Evolutionary conservation across 73 alveolate species (phyloP).

Genomic region (Paramecium sexaurelia): DNA sequence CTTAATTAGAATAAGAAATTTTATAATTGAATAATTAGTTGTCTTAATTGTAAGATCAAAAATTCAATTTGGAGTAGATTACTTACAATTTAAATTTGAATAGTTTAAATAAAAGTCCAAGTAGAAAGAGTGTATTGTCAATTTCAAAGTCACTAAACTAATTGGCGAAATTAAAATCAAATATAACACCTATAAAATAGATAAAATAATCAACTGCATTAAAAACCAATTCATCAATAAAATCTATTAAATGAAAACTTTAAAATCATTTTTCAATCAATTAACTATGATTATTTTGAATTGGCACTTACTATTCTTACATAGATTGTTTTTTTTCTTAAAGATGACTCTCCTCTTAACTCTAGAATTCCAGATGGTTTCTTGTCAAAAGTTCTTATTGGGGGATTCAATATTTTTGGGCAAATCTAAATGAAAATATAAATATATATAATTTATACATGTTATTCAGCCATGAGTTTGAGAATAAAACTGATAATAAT

Average conservation of each 20-base stretch:
- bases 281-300: slow-evolving; percentile 1
- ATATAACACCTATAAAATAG: background rate
- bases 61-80: background rate
- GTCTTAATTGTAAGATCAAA: slow-evolving; percentile 15
- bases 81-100: background rate
- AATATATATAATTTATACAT: background rate
- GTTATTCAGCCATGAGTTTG: background rate
- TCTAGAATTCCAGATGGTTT: slow-evolving; percentile 28
- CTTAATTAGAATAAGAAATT: slow-evolving; percentile 24
- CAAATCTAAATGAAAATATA: background rate
- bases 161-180: background rate
- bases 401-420: background rate
- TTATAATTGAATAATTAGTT: background rate
- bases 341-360: slow-evolving; percentile 51
- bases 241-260: slow-evolving; percentile 5
- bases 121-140: background rate
- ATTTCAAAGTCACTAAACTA: background rate
- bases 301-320: background rate
- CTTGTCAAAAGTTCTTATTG: background rate
- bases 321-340: background rate
- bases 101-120: background rate
- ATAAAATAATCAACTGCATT: background rate
- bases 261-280: background rate
- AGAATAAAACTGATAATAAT: background rate
- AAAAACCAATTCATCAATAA: background rate